phyloP scores from a whole-genome alignment of 169 alveolate species.

The Eimeria necatrix region DNA sequence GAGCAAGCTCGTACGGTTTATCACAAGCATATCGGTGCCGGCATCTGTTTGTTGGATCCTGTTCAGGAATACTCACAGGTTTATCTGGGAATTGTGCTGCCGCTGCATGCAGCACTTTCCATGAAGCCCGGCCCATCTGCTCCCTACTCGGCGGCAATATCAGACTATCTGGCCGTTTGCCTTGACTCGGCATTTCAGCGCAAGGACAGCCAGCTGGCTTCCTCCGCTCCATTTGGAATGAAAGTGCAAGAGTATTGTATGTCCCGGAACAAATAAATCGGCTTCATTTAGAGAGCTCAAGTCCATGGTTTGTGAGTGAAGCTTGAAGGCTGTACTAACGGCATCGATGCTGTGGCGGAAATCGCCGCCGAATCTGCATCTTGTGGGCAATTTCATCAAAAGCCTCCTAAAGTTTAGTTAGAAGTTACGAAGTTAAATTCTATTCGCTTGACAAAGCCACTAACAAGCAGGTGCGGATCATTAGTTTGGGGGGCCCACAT shows the following conservation, averaged over 20 bases:
- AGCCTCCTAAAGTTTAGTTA: no score
- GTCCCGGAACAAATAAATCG: not conserved
- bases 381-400: no score
- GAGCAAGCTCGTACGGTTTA: no score
- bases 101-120: slow-evolving; percentile 90
- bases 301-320: not conserved
- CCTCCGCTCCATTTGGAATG: slow-evolving; percentile 4
- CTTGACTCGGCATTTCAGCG: not conserved
- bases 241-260: not conserved
- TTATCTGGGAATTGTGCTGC: slow-evolving; percentile 89
- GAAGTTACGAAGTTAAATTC: no score
- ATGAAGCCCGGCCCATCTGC: slow-evolving; percentile 91
- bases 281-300: not conserved
- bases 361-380: no score
- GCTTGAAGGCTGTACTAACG: no score
- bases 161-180: not conserved
- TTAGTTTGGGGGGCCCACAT: no score
- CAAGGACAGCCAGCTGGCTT: not conserved
- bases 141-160: slow-evolving; percentile 88
- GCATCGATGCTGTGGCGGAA: no score
- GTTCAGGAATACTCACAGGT: slow-evolving; percentile 84
- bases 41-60: no score
- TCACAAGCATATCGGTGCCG: no score
- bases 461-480: no score
- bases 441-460: no score